These are phyloP conservation scores for Xerocomellus dryophilus DNA, from an alignment of 768 basidiomycete genomes.

Conservation along the genomic window DNA sequence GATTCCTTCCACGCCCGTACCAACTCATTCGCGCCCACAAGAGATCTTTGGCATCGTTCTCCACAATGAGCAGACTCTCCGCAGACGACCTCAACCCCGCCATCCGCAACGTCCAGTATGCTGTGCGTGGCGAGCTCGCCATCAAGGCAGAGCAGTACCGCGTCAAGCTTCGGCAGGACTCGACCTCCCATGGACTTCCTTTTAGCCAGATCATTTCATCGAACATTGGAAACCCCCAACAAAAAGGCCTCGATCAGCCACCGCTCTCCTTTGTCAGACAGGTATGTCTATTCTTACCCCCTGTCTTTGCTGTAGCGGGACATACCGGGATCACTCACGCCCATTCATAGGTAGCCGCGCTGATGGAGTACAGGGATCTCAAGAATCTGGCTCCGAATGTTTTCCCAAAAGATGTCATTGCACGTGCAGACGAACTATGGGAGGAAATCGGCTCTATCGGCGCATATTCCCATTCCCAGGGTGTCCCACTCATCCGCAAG, in stretches of 20 bases:
- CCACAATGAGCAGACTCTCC: slow-evolving; percentile 57
- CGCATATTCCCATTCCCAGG: slow-evolving; percentile 95
- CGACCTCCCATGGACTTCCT: slow-evolving; percentile 53
- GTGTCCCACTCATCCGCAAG: slow-evolving; percentile 82
- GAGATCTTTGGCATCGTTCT: slow-evolving; percentile 1
- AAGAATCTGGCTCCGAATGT: slow-evolving; percentile 68
- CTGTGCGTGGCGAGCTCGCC: slow-evolving; percentile 94
- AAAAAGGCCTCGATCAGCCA: slow-evolving; percentile 88
- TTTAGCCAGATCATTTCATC: slow-evolving; percentile 89
- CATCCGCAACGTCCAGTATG: slow-evolving; percentile 88
- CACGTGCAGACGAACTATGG: slow-evolving; percentile 76
- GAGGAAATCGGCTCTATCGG: slow-evolving; percentile 88
- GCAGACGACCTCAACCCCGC: slow-evolving; percentile 76
- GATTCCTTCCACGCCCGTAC: slow-evolving; percentile 5
- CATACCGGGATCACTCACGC: not conserved
- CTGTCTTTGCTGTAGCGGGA: not conserved
- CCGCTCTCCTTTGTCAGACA: slow-evolving; percentile 92
- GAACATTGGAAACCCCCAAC: slow-evolving; percentile 98
- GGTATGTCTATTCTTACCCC: slow-evolving; percentile 44
- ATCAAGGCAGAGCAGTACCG: slow-evolving; percentile 87
- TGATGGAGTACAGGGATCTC: slow-evolving; percentile 90
- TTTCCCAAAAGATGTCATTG: slow-evolving; percentile 85
- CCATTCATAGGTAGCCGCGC: slow-evolving; percentile 67
- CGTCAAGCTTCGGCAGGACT: slow-evolving; percentile 58
- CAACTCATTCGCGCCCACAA: not conserved